Base-by-base conservation (phyloP, 352 stramenopile species). In the Phytophthora foliorum region DNA sequence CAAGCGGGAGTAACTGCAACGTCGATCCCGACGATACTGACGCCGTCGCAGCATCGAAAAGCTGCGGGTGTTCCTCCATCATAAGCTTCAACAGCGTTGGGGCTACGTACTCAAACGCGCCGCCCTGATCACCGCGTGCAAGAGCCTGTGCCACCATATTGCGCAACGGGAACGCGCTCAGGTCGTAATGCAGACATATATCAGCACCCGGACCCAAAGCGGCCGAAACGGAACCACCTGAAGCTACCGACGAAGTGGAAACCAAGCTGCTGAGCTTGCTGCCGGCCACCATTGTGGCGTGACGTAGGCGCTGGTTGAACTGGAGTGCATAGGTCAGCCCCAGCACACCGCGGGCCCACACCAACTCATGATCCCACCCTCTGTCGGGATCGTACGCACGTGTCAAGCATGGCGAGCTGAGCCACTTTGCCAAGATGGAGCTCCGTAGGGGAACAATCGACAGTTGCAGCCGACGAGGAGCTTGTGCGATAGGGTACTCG, bases 221-320 rank as follows among this genome's bases (percentile, higher is more conserved):
- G 38, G 51, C 57, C 7, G 70, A 75, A n/a, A 57, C 44, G 19
- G 73, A 72, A n/a, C 46, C 53, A 32, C 59, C 65, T 11, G 73
- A 72, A 31, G 45, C 55, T 9, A 75, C 63, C 0, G 68, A 80
- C 2, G 73, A 64, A 24, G 69, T 75, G 16, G 63, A 61, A 22
- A 75, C 52, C 31, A 89, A 63, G 48, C 68, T 72, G 21, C 80
- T 82, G 1, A 91, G 57, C 38, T 91, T 91, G 36, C 75, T 88
- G 4, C 83, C 83, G 11, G 74, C 56, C 0, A 88, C 77, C 38
- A 80, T 81, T 16, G 77, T 88, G 1, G 76, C 77, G 21, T 88
- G 75, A 16, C 82, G 82, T 42, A 91, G 41, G 13, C 82, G 78
- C 62, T 92, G 82, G 42, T 92, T 92, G 32, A 92, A 90, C 34